Conservation (phyloP, 2,329 filamentous ascomycete genomes). For the Fusarium temperatum region DNA sequence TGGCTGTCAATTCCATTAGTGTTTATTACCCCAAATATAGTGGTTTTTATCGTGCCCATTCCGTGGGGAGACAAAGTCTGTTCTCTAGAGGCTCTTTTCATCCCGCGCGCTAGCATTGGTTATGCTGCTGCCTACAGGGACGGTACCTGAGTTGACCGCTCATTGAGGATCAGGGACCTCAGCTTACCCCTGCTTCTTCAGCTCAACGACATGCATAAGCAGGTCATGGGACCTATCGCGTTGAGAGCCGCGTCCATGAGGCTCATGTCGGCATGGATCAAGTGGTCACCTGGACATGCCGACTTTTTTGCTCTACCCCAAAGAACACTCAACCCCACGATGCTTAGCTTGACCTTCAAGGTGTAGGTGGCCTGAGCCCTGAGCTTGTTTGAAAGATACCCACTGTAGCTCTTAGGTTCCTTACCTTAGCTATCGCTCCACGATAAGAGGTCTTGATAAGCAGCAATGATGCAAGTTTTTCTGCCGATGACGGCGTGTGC, state of each 20-base stretch:
- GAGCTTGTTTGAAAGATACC: conserved; percentile 11
- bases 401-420: conserved; percentile 1
- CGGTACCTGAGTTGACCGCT: conserved; percentile 21
- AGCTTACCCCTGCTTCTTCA: conserved; percentile 28
- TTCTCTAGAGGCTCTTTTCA: neutral
- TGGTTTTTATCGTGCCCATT: neutral
- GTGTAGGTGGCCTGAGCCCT: neutral
- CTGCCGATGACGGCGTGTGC: neutral
- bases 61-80: neutral
- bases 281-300: conserved; percentile 15
- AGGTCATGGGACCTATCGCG: conserved; percentile 11
- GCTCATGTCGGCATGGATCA: conserved; percentile 19
- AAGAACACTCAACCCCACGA: conserved; percentile 15
- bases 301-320: neutral
- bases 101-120: neutral
- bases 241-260: conserved; percentile 19
- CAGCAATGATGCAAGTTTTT: conserved; percentile 1
- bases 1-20: neutral
- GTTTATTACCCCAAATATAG: neutral
- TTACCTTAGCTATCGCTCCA: neutral
- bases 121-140: conserved; percentile 18
- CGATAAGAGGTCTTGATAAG: conserved; percentile 14
- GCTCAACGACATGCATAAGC: conserved; percentile 5
- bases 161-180: conserved; percentile 7
- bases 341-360: conserved; percentile 10